Conservation (phyloP, 768 basidiomycete genomes). For the Boletales sp. region DNA sequence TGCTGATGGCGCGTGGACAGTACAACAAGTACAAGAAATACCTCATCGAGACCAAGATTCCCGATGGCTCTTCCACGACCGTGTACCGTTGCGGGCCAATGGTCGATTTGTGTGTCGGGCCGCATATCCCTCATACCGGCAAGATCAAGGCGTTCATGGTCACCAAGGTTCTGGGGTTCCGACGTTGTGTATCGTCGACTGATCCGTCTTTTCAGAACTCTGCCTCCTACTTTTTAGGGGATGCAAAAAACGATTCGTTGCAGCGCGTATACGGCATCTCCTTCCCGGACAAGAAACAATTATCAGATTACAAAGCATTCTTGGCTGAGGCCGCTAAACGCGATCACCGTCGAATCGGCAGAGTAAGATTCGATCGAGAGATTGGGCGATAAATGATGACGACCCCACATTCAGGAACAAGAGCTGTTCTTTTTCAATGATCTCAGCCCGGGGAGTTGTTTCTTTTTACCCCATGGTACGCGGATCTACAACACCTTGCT, state of each 20-base stretch:
- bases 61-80: conserved; percentile 93
- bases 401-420: conserved; percentile 60
- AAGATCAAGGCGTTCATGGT: conserved; percentile 97
- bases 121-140: conserved; percentile 97
- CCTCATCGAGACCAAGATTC: conserved; percentile 92
- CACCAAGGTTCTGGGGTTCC: conserved; percentile 63
- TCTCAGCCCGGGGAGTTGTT: conserved; percentile 88
- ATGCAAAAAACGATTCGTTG: conserved; percentile 86
- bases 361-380: conserved; percentile 37
- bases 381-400: not conserved
- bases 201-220: conserved; percentile 62
- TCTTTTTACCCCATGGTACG: conserved; percentile 97
- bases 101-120: conserved; percentile 95
- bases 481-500: conserved; percentile 93
- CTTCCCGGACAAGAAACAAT: conserved; percentile 96
- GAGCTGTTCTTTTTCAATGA: conserved; percentile 99
- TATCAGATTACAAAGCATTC: conserved; percentile 93
- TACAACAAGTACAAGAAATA: conserved; percentile 99
- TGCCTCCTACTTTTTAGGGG: conserved; percentile 96
- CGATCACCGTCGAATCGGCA: conserved; percentile 95
- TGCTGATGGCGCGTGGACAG: conserved; percentile 39
- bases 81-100: conserved; percentile 99
- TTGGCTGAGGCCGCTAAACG: conserved; percentile 97
- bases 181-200: not conserved
- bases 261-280: conserved; percentile 98